Percentiles rank a stretch among this genome's conserved stretches.
phyloP scores from a whole-genome alignment of 2,329 filamentous ascomycete genomes.

The Hirsutella minnesotensis region DNA sequence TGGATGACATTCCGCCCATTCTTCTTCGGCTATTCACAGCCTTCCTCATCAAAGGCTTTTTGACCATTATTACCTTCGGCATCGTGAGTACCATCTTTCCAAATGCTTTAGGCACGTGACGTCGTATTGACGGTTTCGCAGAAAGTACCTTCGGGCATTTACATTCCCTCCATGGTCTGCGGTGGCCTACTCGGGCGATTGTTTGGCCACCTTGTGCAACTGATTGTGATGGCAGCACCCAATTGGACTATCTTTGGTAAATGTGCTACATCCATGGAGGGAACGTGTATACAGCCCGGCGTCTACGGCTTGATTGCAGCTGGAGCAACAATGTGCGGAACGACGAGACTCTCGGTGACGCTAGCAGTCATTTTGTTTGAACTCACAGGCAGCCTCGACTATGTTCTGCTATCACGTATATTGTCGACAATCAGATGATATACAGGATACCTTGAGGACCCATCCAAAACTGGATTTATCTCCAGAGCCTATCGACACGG shows the following conservation, averaged over 20 bases:
- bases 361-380: slow-evolving; percentile 93
- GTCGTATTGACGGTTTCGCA: slow-evolving; percentile 14
- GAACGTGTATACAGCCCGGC: slow-evolving; percentile 87
- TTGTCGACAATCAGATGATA: too few species aligned
- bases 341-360: slow-evolving; percentile 86
- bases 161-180: slow-evolving; percentile 97
- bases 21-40: slow-evolving; percentile 61
- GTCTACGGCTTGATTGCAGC: slow-evolving; percentile 92
- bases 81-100: slow-evolving; percentile 42
- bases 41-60: slow-evolving; percentile 77
- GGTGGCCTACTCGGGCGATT: slow-evolving; percentile 84
- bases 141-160: slow-evolving; percentile 94
- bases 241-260: slow-evolving; percentile 60
- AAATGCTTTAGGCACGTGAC: neutral
- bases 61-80: slow-evolving; percentile 87
- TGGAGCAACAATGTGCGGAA: slow-evolving; percentile 95
- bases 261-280: slow-evolving; percentile 59
- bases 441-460: too few species aligned
- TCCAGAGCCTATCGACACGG: too few species aligned
- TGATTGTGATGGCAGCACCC: slow-evolving; percentile 63
- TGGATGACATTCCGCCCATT: slow-evolving; percentile 68
- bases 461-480: too few species aligned
- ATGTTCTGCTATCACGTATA: slow-evolving; percentile 91
- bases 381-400: slow-evolving; percentile 85
- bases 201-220: slow-evolving; percentile 77